Percentiles rank a stretch among this genome's conserved stretches.
phyloP scores from a whole-genome alignment of 371 early-diverging fungal genomes.

The Basidiobolus meristosporus region DNA sequence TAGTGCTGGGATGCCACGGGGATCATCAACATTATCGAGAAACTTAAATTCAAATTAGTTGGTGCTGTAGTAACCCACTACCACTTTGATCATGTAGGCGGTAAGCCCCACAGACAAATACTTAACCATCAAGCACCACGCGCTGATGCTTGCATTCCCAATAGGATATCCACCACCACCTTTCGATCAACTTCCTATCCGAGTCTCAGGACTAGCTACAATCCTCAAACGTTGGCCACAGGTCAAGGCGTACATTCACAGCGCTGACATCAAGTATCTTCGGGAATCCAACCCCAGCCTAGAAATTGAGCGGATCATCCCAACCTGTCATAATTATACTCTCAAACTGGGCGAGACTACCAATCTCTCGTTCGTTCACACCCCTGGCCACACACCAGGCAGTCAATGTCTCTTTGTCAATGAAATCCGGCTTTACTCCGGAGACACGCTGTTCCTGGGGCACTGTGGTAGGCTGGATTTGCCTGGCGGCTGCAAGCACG shows the following conservation, averaged over 20 bases:
- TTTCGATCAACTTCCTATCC: slow-evolving; percentile 52
- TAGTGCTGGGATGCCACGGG: slow-evolving; percentile 78
- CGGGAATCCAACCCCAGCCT: slow-evolving; percentile 45
- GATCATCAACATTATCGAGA: slow-evolving; percentile 32
- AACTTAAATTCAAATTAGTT: slow-evolving; percentile 38
- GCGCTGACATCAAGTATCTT: slow-evolving; percentile 48
- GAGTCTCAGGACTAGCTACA: slow-evolving; percentile 53
- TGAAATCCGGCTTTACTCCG: slow-evolving; percentile 44
- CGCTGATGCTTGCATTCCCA: too few species aligned
- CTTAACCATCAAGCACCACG: too few species aligned
- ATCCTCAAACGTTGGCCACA: slow-evolving; percentile 45
- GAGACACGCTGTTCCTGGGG: slow-evolving; percentile 69
- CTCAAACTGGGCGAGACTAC: slow-evolving; percentile 28
- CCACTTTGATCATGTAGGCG: slow-evolving; percentile 70
- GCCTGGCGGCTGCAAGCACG: slow-evolving; percentile 36
- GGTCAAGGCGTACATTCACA: slow-evolving; percentile 51
- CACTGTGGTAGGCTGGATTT: slow-evolving; percentile 63
- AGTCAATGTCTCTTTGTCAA: slow-evolving; percentile 68
- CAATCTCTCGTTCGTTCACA: slow-evolving; percentile 49
- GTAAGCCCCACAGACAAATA: slow-evolving; percentile 6
- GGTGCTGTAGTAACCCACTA: slow-evolving; percentile 59
- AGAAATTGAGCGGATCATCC: slow-evolving; percentile 23
- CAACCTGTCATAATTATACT: slow-evolving; percentile 30
- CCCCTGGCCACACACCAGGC: slow-evolving; percentile 82
- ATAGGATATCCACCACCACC: slow-evolving; percentile 47